phyloP scores from a whole-genome alignment of 2,329 filamentous ascomycete genomes.

The Colletotrichum sp. region DNA sequence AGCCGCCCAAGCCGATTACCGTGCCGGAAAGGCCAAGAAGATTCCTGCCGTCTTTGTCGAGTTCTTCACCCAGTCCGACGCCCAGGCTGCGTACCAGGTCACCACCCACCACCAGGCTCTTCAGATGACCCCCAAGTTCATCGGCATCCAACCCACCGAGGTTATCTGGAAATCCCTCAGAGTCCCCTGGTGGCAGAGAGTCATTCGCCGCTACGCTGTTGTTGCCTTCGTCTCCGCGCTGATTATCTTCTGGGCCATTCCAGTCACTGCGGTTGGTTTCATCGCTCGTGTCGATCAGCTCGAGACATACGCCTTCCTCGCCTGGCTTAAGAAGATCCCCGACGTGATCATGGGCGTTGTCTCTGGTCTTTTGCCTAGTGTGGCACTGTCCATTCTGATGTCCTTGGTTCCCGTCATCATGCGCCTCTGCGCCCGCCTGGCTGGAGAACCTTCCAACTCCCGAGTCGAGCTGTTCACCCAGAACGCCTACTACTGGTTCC shows the following conservation, averaged over 20 bases:
- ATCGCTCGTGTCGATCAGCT: conserved; percentile 85
- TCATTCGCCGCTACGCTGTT: conserved; percentile 74
- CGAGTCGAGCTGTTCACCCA: conserved; percentile 88
- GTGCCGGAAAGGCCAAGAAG: conserved; percentile 66
- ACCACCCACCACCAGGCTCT: conserved; percentile 86
- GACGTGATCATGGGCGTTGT: conserved; percentile 77
- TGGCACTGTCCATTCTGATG: conserved; percentile 84
- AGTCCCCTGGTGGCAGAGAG: conserved; percentile 85
- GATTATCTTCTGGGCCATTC: conserved; percentile 85
- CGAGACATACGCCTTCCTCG: conserved; percentile 68
- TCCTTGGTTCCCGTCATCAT: conserved; percentile 84
- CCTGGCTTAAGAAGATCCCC: conserved; percentile 76
- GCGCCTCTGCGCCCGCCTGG: conserved; percentile 74
- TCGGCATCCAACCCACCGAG: conserved; percentile 82
- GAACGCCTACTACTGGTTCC: conserved; percentile 89
- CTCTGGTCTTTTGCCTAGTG: conserved; percentile 81
- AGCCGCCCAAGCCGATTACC: conserved; percentile 70
- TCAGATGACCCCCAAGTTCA: conserved; percentile 85
- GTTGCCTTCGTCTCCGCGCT: conserved; percentile 76
- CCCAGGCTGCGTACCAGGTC: conserved; percentile 86
- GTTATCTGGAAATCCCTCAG: conserved; percentile 87
- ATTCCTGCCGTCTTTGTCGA: conserved; percentile 88
- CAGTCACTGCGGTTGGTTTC: conserved; percentile 79
- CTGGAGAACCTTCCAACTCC: conserved; percentile 81
- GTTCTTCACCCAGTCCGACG: conserved; percentile 81